Evolutionary conservation across 108 stramenopile species (phyloP).

Genomic region (Hondaea fermentalgiana): DNA sequence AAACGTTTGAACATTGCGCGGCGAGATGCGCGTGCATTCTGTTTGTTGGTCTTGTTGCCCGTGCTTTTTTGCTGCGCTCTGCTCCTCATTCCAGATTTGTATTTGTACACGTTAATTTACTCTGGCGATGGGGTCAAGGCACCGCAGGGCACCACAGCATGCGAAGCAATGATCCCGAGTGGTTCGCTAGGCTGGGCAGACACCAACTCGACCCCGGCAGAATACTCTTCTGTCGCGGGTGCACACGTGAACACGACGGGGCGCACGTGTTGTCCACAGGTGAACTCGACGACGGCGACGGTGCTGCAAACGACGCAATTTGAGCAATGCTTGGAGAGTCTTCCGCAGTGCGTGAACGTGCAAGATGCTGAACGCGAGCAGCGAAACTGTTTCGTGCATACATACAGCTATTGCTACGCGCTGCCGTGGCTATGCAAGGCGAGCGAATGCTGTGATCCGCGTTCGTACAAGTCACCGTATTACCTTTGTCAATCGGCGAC

Average conservation of each 20-base stretch:
- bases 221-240: neutral
- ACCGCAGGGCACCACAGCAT: neutral
- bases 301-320: neutral
- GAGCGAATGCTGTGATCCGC: neutral
- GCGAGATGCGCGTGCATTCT: conserved; percentile 39
- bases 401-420: neutral
- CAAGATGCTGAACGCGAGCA: neutral
- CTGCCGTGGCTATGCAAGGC: neutral
- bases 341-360: neutral
- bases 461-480: neutral
- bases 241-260: neutral
- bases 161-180: neutral
- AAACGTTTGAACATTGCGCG: conserved; percentile 44
- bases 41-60: conserved; percentile 50
- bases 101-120: neutral
- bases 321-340: neutral
- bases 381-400: neutral
- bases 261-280: neutral
- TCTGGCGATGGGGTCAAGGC: neutral
- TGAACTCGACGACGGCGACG: neutral
- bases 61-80: conserved; percentile 43
- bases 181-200: neutral
- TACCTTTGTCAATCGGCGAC: neutral
- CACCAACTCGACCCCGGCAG: neutral
- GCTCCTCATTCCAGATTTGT: conserved; percentile 35